These are phyloP conservation scores for Trichoderma atroviride DNA, from an alignment of 2,329 filamentous ascomycete genomes.

Conservation along the genomic window DNA sequence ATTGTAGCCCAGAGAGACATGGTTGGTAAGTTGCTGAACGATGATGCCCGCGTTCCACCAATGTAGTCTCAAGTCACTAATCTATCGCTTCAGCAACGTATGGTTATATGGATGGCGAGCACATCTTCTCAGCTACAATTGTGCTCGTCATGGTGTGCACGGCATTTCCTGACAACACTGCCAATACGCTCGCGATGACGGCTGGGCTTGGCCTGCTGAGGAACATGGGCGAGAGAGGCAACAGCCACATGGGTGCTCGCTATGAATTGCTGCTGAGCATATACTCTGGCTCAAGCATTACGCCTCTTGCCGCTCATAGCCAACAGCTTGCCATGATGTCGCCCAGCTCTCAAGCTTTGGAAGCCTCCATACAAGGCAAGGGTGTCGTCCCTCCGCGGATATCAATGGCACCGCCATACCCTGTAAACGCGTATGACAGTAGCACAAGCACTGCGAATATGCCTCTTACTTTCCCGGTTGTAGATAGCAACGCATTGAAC, in stretches of 20 bases:
- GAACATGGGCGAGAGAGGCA: slow-evolving; percentile 56
- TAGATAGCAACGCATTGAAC: slow-evolving; percentile 36
- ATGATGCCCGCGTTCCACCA: background rate
- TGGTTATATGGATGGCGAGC: slow-evolving; percentile 60
- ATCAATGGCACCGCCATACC: slow-evolving; percentile 19
- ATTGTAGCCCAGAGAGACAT: slow-evolving; percentile 41
- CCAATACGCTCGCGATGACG: slow-evolving; percentile 50
- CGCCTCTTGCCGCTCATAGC: slow-evolving; percentile 24
- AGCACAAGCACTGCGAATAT: background rate
- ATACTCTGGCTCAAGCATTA: slow-evolving; percentile 33
- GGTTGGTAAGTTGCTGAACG: slow-evolving; percentile 44
- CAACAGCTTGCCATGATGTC: slow-evolving; percentile 14
- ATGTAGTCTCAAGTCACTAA: background rate
- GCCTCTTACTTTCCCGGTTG: slow-evolving; percentile 35
- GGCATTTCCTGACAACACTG: slow-evolving; percentile 50
- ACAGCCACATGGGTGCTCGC: slow-evolving; percentile 47
- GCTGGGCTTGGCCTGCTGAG: slow-evolving; percentile 49
- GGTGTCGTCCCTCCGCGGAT: slow-evolving; percentile 7
- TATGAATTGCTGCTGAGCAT: slow-evolving; percentile 36
- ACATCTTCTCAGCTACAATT: slow-evolving; percentile 57
- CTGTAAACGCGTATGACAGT: slow-evolving; percentile 8
- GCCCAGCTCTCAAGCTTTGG: background rate
- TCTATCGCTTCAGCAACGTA: slow-evolving; percentile 47
- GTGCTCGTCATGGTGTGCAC: slow-evolving; percentile 58
- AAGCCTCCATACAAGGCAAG: slow-evolving; percentile 9